Base-by-base conservation (phyloP, 345 rosid genomes). In the Boechera divaricarpa region DNA sequence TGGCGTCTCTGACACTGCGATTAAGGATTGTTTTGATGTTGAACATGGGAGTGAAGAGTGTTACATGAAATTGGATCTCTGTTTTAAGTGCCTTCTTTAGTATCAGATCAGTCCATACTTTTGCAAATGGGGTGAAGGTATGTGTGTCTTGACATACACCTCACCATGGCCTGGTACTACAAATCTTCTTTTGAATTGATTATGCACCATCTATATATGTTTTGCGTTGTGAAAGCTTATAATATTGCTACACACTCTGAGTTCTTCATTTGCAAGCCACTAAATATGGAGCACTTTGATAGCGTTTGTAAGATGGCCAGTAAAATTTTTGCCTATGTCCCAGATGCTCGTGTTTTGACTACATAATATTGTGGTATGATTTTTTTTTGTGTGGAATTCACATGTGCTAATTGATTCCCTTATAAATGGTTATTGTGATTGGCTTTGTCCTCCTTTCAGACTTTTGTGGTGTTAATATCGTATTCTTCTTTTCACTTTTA, bases 1-100 rank as follows among this genome's bases (percentile, higher is more conserved):
- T 86, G 97, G 96, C 77, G 93, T 90, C 89, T 94, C 98, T 69
- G 97, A 94, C 80, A 94, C 97, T n/a, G 97, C 24, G 31, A 94
- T 92, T 64, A 97, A 92, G 86, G 98, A 94, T 73, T 92, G 97
- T 47, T 94, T 89, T 83, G 91, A 92, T 73, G 95, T 89, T 77
- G 83, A 84, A 77, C 97, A 86, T 83, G 97, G 98, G 76, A 90
- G 24, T 21, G 24, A 21, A 21, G 21, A 21, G 82, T 94, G 98
- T 97, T 94, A 83, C 80, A 76, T 81, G 45, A 89, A 90, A 44
- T 67, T 94, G 80, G 92, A 91, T 74, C 85, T 67, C 57, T 93
- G 90, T 87, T 94, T 90, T 79, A 89, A 90, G 78, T 92, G 98
- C 97, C 90, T 94, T 82, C 97, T 94, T 80, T 95, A 87, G 69